Base-by-base conservation (phyloP, 2,329 filamentous ascomycete genomes). In the Alternaria brassicae region DNA sequence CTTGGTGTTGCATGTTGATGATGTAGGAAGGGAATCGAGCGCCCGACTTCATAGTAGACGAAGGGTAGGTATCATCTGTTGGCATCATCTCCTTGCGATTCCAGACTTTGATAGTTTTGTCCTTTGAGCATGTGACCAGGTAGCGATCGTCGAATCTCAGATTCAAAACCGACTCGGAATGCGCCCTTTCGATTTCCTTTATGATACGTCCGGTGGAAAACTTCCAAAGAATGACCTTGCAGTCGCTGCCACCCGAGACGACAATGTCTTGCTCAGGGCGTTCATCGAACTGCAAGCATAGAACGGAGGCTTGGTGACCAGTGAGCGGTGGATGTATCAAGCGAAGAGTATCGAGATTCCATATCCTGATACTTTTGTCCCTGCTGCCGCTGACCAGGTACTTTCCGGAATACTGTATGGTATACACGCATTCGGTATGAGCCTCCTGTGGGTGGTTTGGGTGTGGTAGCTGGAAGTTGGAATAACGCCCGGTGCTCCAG, bases 81-180 rank as follows among this genome's bases (percentile, higher is more conserved):
- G 77, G 73, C 50, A 73, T 61, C 44, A 83, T 72, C 53, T 77
- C 72, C 17, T 82, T 84, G 5, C 95, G 88, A 75, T 94, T 98
- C 86, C 96, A 99, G 17, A 99, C 89, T 78, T 97, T 97, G 82
- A 99, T 97, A 0, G 90, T 90, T 77, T 93, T 96, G 78, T 99
- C 95, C 77, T 99, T 99, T 48, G 94, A 98, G 72, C 95, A 98
- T 0, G 95, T 99, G 12, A 98, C 92, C 4, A 99, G 84, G 63
- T 96, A 96, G 8, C 92, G 87, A 66, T 92, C 89, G 73, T 98
- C 93, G 67, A 98, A 99, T 61, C 91, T 88, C 56, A 99, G 88
- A 72, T 98, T 98, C 15, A 99, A 82, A 0, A 99, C 93, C 0
- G 94, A 97, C 77, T 99, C 95, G 28, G 84, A 82, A 75, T 99